These are phyloP conservation scores for Trametes versicolor DNA, from an alignment of 1,284 basidiomycete species.

Conservation along the genomic window DNA sequence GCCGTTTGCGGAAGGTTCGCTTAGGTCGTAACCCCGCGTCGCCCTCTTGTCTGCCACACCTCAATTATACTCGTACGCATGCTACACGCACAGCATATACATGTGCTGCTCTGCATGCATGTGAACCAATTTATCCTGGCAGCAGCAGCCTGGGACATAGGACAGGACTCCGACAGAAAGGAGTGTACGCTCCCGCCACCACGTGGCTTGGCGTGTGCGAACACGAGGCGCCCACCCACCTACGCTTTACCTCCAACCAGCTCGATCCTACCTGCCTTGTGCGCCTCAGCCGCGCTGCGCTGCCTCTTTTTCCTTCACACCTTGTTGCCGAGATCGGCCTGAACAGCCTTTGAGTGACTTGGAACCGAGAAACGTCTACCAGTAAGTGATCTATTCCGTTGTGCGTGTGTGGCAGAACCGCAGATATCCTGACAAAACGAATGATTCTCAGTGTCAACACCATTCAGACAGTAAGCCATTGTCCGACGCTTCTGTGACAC, in stretches of 20 bases:
- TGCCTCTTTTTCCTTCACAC: constrained; percentile 14
- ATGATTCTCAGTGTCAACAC: constrained; percentile 63
- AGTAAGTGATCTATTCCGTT: constrained; percentile 35
- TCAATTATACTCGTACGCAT: neutral
- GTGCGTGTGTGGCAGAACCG: constrained; percentile 11
- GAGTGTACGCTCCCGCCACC: constrained; percentile 19
- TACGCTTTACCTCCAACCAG: constrained; percentile 26
- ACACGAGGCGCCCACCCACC: constrained; percentile 28
- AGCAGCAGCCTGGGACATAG: neutral
- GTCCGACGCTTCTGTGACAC: constrained; percentile 31
- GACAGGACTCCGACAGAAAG: neutral
- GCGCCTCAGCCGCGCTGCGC: constrained; percentile 29
- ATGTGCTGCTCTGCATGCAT: neutral
- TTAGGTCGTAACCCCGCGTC: neutral
- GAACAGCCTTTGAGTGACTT: constrained; percentile 24
- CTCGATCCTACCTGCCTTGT: constrained; percentile 31
- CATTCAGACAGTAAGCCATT: constrained; percentile 67
- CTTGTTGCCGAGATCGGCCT: constrained; percentile 8
- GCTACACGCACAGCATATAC: constrained; percentile 3
- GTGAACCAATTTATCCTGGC: neutral
- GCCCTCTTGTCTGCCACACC: neutral
- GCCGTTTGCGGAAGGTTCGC: constrained; percentile 26
- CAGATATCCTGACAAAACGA: constrained; percentile 27
- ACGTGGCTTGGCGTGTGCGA: constrained; percentile 33
- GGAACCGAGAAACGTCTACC: constrained; percentile 21